These are phyloP conservation scores for Tylopilus felleus DNA, from an alignment of 768 basidiomycete genomes.

Conservation along the genomic window DNA sequence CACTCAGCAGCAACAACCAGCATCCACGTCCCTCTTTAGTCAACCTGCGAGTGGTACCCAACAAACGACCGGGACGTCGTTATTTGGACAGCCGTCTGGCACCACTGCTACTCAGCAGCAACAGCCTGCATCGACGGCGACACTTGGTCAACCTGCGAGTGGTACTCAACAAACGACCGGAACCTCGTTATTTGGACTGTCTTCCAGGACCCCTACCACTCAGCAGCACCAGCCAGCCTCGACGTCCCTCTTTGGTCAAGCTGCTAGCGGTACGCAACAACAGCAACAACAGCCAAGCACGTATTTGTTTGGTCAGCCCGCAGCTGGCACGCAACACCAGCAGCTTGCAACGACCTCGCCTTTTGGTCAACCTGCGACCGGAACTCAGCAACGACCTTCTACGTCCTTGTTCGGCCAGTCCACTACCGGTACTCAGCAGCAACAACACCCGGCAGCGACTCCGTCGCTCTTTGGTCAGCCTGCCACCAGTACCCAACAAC, in stretches of 20 bases:
- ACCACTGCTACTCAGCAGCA: constrained; percentile 16
- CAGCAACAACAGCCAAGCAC: neutral
- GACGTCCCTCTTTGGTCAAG: neutral
- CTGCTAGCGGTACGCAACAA: neutral
- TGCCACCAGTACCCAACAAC: constrained; percentile 18
- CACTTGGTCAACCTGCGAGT: constrained; percentile 24
- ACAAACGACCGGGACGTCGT: neutral
- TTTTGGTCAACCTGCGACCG: constrained; percentile 14
- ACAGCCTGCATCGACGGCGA: constrained; percentile 17
- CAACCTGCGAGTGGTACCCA: constrained; percentile 9
- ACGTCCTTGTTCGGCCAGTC: constrained; percentile 22
- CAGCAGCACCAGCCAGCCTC: constrained; percentile 9
- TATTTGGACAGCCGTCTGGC: constrained; percentile 13
- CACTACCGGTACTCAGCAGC: constrained; percentile 22
- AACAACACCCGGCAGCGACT: constrained; percentile 8
- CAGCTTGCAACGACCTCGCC: neutral
- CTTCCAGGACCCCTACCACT: constrained; percentile 4
- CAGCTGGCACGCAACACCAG: neutral
- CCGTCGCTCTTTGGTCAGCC: constrained; percentile 38
- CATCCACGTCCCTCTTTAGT: constrained; percentile 29
- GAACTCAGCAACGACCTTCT: constrained; percentile 23
- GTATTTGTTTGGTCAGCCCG: neutral
- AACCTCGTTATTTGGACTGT: constrained; percentile 12
- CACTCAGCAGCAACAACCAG: constrained; percentile 18
- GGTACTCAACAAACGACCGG: constrained; percentile 4